Conservation (phyloP, 805 yeast species). For the Jamesozyma lodderae region DNA sequence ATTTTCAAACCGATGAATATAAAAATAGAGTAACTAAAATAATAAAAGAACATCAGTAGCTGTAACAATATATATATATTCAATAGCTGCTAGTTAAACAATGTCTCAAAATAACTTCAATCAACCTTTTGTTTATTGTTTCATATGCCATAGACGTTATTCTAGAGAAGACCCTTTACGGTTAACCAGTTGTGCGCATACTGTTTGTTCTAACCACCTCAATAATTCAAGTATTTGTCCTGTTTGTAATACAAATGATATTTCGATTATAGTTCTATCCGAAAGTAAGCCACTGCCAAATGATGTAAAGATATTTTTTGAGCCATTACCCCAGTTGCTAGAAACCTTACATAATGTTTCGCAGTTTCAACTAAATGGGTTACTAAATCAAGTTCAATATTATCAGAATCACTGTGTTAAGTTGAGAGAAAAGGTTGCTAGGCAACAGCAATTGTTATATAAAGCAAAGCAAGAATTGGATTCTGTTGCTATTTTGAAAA, state of each 20-base stretch:
- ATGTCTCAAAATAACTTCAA: slow-evolving; percentile 17
- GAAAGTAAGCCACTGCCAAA: slow-evolving; percentile 16
- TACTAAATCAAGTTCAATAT: slow-evolving; percentile 19
- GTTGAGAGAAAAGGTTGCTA: slow-evolving; percentile 19
- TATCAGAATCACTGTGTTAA: slow-evolving; percentile 19
- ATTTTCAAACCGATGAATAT: too few species aligned
- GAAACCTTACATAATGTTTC: slow-evolving; percentile 24
- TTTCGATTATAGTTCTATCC: slow-evolving; percentile 14
- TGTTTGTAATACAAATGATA: slow-evolving; percentile 15
- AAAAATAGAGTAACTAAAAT: too few species aligned
- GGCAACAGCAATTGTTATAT: slow-evolving; percentile 21
- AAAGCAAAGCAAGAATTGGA: slow-evolving; percentile 25
- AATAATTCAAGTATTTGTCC: slow-evolving; percentile 10
- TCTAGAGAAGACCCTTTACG: slow-evolving; percentile 18
- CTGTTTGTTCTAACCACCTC: slow-evolving; percentile 29
- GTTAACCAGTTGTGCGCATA: slow-evolving; percentile 34
- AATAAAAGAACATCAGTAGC: too few species aligned
- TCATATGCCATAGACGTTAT: slow-evolving; percentile 26
- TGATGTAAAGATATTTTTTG: slow-evolving; percentile 21
- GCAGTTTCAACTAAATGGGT: slow-evolving; percentile 23
- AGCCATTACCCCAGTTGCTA: slow-evolving; percentile 19
- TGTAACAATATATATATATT: too few species aligned
- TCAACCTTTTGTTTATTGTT: slow-evolving; percentile 29
- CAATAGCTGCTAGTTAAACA: too few species aligned
- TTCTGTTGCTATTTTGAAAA: slow-evolving; percentile 15